Evolutionary conservation across 306 rosid genomes (phyloP).

Genomic region (Mucuna pruriens): DNA sequence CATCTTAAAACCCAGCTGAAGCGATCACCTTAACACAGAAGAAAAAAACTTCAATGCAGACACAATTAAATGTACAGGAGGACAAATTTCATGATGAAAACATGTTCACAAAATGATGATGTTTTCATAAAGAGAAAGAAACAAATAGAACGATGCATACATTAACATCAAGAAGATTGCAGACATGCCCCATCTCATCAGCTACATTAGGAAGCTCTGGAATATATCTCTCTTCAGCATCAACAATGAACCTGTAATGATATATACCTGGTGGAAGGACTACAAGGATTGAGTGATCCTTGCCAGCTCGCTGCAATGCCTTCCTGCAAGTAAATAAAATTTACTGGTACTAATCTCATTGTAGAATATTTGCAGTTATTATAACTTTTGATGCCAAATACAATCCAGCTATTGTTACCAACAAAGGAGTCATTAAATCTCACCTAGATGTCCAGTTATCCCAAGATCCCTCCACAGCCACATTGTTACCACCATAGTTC

Average conservation of each 20-base stretch:
- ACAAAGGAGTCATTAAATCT: conserved; percentile 29
- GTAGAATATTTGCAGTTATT: conserved; percentile 20
- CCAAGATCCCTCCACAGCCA: conserved; percentile 94
- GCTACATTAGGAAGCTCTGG: conserved; percentile 80
- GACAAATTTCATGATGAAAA: conserved; percentile 8
- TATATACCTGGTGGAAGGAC: conserved; percentile 84
- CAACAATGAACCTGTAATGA: conserved; percentile 87
- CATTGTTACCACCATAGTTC: conserved; percentile 75
- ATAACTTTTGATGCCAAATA: conserved; percentile 23
- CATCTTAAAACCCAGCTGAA: conserved; percentile 7
- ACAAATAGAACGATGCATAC: conserved; percentile 51
- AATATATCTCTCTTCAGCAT: conserved; percentile 74
- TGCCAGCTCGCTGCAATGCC: conserved; percentile 79
- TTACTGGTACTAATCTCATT: conserved; percentile 16
- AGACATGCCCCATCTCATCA: conserved; percentile 78
- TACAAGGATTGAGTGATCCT: conserved; percentile 72
- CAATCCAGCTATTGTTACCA: conserved; percentile 12
- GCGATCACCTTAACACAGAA: not conserved
- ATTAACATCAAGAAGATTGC: conserved; percentile 84
- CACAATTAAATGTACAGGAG: conserved; percentile 5
- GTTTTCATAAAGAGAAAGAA: not conserved
- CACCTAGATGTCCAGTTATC: conserved; percentile 90
- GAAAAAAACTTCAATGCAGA: conserved; percentile 20
- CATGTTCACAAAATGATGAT: conserved; percentile 10
- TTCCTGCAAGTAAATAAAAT: conserved; percentile 60